These are phyloP conservation scores for Boletales sp. DNA, from an alignment of 768 basidiomycete genomes.

Conservation along the genomic window DNA sequence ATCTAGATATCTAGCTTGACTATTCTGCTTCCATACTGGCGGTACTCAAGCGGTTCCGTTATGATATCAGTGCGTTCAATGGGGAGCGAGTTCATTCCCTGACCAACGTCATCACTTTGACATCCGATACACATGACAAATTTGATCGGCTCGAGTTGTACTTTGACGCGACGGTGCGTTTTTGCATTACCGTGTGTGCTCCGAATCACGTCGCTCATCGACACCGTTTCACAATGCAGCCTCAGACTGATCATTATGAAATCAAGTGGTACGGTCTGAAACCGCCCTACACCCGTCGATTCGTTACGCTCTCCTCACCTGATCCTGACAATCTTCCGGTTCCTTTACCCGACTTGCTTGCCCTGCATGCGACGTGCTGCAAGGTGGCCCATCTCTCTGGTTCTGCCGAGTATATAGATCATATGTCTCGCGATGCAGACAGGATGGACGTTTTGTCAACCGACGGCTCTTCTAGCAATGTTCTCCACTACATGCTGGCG, in stretches of 20 bases:
- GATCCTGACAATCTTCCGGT: constrained; percentile 10
- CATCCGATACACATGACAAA: background rate
- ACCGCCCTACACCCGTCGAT: background rate
- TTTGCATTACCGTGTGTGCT: background rate
- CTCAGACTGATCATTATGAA: constrained; percentile 1
- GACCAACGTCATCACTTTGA: constrained; percentile 4
- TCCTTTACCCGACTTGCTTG: constrained; percentile 11
- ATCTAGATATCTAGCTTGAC: constrained; percentile 1
- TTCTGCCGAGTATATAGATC: constrained; percentile 16
- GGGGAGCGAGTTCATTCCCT: constrained; percentile 7
- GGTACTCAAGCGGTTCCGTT: constrained; percentile 3
- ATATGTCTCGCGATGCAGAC: constrained; percentile 6
- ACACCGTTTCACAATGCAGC: background rate
- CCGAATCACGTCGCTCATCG: background rate
- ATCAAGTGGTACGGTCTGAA: background rate
- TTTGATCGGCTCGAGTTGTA: constrained; percentile 5
- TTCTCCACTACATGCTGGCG: background rate
- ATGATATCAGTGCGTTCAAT: background rate
- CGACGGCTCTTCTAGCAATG: background rate
- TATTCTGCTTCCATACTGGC: constrained; percentile 1
- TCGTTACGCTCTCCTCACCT: constrained; percentile 2
- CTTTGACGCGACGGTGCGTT: constrained; percentile 7
- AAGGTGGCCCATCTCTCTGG: constrained; percentile 27
- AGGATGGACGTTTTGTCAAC: background rate
- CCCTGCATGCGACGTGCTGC: constrained; percentile 21